A percentile compares a stretch with the other conserved stretches of the same genome.
Conservation (phyloP, 306 rosid genomes). For the Prunus campanulata region DNA sequence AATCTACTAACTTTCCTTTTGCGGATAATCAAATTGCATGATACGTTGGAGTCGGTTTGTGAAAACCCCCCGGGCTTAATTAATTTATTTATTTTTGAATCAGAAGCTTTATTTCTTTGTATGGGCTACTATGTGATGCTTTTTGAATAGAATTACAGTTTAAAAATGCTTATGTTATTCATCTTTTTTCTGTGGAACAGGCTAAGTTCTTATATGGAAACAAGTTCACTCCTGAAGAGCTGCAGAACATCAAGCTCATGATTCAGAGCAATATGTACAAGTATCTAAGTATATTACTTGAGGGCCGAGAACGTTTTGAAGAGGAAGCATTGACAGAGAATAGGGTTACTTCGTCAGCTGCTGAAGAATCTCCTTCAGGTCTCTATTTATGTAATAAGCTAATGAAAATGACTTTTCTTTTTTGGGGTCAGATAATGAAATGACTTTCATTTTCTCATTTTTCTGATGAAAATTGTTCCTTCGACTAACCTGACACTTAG, state of each 20-base stretch:
- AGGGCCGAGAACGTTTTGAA: slow-evolving; percentile 90
- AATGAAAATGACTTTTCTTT: slow-evolving; percentile 9
- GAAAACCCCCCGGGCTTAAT: background rate
- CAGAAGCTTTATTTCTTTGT: background rate
- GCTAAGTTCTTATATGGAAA: slow-evolving; percentile 74
- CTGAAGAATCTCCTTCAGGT: slow-evolving; percentile 48
- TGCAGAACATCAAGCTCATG: slow-evolving; percentile 76
- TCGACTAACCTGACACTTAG: background rate
- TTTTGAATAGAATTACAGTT: background rate
- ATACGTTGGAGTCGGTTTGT: background rate
- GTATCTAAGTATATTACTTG: slow-evolving; percentile 81
- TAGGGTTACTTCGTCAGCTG: slow-evolving; percentile 26
- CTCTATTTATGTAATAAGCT: background rate
- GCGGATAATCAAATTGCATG: background rate
- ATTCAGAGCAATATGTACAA: slow-evolving; percentile 91
- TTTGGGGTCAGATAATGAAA: background rate
- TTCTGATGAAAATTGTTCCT: background rate
- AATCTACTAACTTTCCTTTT: background rate
- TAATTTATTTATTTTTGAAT: background rate
- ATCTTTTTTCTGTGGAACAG: slow-evolving; percentile 39
- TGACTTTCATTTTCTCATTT: slow-evolving; percentile 11
- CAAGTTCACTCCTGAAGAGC: slow-evolving; percentile 67
- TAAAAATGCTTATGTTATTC: slow-evolving; percentile 9
- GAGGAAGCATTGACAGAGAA: slow-evolving; percentile 63
- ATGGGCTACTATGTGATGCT: background rate